phyloP scores from a whole-genome alignment of 148 eudicot species.

The Polygonum aviculare region DNA sequence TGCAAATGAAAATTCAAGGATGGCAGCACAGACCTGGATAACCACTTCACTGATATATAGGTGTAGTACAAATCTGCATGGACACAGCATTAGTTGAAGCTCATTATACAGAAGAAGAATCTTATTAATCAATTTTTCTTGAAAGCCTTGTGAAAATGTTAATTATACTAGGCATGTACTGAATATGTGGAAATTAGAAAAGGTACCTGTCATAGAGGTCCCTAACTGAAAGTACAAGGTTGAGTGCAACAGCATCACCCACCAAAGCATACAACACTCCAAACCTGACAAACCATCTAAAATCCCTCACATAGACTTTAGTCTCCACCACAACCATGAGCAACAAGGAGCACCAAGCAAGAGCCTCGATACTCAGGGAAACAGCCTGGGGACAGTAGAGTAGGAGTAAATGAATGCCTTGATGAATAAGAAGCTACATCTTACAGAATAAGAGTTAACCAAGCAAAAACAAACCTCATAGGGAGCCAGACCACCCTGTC shows the following conservation, averaged over 20 bases:
- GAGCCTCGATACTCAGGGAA: constrained; percentile 55
- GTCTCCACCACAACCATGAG: constrained; percentile 73
- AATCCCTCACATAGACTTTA: constrained; percentile 69
- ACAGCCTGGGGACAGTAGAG: constrained; percentile 39
- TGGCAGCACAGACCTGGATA: constrained; percentile 54
- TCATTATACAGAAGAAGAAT: background rate
- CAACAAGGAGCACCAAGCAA: constrained; percentile 79
- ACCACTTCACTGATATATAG: constrained; percentile 71
- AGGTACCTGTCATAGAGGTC: constrained; percentile 63
- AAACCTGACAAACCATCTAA: constrained; percentile 80
- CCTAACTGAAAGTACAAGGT: constrained; percentile 61
- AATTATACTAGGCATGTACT: background rate
- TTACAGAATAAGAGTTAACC: background rate
- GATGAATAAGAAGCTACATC: background rate
- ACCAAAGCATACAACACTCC: constrained; percentile 73
- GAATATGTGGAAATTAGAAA: background rate
- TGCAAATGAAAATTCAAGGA: background rate
- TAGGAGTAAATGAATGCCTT: background rate
- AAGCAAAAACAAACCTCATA: constrained; percentile 50
- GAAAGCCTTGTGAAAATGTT: background rate
- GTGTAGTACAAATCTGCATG: constrained; percentile 65
- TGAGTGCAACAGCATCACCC: constrained; percentile 73
- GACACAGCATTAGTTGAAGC: constrained; percentile 12
- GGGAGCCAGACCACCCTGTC: constrained; percentile 65
- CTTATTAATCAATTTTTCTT: background rate